Percentiles rank a stretch among this genome's conserved stretches.
phyloP scores from a whole-genome alignment of 805 yeast genomes.

The Kuraishia borneana region DNA sequence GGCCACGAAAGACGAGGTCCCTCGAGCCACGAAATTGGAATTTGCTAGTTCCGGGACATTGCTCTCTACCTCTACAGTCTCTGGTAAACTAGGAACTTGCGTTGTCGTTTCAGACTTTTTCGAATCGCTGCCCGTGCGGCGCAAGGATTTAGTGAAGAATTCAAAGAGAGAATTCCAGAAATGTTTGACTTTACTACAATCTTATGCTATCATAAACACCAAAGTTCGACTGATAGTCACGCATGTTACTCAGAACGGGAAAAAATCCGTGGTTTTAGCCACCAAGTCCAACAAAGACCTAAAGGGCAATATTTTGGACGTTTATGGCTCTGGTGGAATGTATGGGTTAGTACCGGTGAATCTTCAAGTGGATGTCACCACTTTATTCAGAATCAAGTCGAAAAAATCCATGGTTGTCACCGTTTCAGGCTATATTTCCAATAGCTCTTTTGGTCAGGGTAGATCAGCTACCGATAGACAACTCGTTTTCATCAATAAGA shows the following conservation, averaged over 20 bases:
- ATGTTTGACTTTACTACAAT: slow-evolving; percentile 50
- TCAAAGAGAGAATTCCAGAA: slow-evolving; percentile 62
- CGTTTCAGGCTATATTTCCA: slow-evolving; percentile 58
- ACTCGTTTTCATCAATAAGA: slow-evolving; percentile 53
- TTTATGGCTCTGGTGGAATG: slow-evolving; percentile 62
- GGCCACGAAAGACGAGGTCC: slow-evolving; percentile 32
- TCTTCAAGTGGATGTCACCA: slow-evolving; percentile 24
- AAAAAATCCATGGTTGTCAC: slow-evolving; percentile 20
- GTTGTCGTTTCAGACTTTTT: slow-evolving; percentile 52
- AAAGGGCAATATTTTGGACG: slow-evolving; percentile 46
- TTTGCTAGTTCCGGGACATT: slow-evolving; percentile 49
- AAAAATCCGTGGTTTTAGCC: slow-evolving; percentile 42
- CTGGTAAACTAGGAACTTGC: slow-evolving; percentile 63
- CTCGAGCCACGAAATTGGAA: slow-evolving; percentile 44
- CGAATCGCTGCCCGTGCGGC: slow-evolving; percentile 67
- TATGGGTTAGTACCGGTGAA: slow-evolving; percentile 45
- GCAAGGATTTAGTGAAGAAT: slow-evolving; percentile 60
- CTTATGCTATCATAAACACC: slow-evolving; percentile 52
- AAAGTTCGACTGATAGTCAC: slow-evolving; percentile 49
- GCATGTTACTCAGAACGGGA: slow-evolving; percentile 36
- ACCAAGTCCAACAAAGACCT: slow-evolving; percentile 42
- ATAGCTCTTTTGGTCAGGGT: slow-evolving; percentile 71
- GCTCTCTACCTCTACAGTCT: slow-evolving; percentile 17
- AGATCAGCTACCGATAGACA: slow-evolving; percentile 69
- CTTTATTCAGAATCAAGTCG: slow-evolving; percentile 12